Evolutionary conservation across 2,329 filamentous ascomycete genomes (phyloP).

Genomic region (Talaromyces amestolkiae): DNA sequence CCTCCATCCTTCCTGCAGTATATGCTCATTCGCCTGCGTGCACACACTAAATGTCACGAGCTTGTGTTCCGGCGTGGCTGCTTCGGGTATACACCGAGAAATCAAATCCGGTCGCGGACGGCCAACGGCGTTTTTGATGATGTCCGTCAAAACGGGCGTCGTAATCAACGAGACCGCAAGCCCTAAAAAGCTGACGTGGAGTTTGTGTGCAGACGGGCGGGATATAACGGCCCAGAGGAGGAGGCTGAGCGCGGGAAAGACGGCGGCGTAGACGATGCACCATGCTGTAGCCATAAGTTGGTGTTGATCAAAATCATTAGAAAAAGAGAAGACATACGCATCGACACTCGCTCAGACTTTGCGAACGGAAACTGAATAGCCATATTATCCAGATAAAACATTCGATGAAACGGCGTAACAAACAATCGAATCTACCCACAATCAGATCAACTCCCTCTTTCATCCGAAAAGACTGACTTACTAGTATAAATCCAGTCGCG

Average conservation of each 20-base stretch:
- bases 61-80: slow-evolving; percentile 54
- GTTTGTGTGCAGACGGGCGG: slow-evolving; percentile 69
- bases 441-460: neutral
- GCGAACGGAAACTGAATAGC: slow-evolving; percentile 85
- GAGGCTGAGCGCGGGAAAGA: slow-evolving; percentile 67
- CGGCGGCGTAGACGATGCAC: slow-evolving; percentile 76
- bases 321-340: slow-evolving; percentile 53
- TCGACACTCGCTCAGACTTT: slow-evolving; percentile 74
- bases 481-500: slow-evolving; percentile 57
- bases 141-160: slow-evolving; percentile 79
- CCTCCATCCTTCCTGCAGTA: slow-evolving; percentile 63
- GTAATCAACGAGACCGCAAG: slow-evolving; percentile 74
- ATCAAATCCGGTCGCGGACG: slow-evolving; percentile 83
- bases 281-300: slow-evolving; percentile 41
- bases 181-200: slow-evolving; percentile 80
- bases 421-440: slow-evolving; percentile 60
- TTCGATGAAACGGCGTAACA: slow-evolving; percentile 84
- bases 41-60: slow-evolving; percentile 52
- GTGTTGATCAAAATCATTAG: neutral
- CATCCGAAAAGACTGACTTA: slow-evolving; percentile 4
- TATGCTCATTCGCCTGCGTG: slow-evolving; percentile 52
- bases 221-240: slow-evolving; percentile 62
- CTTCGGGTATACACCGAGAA: slow-evolving; percentile 74
- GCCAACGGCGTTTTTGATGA: slow-evolving; percentile 85
- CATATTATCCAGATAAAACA: slow-evolving; percentile 86